phyloP scores from a whole-genome alignment of 495 filamentous ascomycete genomes.

The Aspergillus homomorphus region DNA sequence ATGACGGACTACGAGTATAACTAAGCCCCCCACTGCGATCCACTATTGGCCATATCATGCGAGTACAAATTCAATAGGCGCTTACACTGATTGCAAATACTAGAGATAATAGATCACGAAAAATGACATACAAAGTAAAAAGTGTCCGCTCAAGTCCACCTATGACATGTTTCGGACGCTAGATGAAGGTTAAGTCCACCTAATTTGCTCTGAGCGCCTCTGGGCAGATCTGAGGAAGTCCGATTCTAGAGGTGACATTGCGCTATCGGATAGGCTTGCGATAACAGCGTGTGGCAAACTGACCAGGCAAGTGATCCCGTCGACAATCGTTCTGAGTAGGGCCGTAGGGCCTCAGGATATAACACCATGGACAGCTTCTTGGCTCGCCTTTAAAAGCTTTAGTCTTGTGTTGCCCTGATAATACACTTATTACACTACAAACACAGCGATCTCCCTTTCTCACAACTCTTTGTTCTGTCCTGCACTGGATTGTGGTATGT shows the following conservation, averaged over 20 bases:
- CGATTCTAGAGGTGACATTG: background rate
- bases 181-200: background rate
- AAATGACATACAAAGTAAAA: background rate
- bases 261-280: background rate
- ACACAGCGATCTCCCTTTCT: no score
- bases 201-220: background rate
- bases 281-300: background rate
- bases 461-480: no score
- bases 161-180: no score
- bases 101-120: background rate
- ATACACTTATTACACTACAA: no score
- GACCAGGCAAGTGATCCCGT: background rate
- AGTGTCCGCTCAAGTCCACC: no score
- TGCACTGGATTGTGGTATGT: no score
- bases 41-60: background rate
- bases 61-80: background rate
- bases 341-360: no score
- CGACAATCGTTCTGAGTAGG: no score
- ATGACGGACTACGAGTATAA: background rate
- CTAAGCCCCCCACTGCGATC: background rate
- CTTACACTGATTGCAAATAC: background rate
- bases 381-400: no score
- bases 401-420: no score
- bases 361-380: no score
- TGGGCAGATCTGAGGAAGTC: background rate